Percentiles rank a stretch among this genome's conserved stretches.
Conservation (phyloP, 345 rosid genomes). For the Euphorbia peplus region DNA sequence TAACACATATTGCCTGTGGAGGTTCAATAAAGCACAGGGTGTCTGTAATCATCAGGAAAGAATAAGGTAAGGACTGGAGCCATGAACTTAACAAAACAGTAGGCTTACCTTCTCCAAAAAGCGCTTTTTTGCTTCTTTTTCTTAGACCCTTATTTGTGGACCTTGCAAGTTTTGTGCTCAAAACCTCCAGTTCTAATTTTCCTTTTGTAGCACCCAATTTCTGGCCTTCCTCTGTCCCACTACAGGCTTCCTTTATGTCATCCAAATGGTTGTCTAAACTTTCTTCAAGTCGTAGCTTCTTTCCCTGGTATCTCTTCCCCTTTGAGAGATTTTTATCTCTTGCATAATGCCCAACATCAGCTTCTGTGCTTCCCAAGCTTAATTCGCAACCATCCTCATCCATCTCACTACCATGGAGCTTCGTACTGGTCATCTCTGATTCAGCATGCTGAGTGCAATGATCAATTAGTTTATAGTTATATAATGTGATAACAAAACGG, state of each 20-base stretch:
- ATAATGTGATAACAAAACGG: neutral
- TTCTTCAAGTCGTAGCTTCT: constrained; percentile 48
- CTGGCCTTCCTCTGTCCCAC: constrained; percentile 78
- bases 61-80: neutral
- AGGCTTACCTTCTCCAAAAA: constrained; percentile 64
- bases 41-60: constrained; percentile 5
- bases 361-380: constrained; percentile 76
- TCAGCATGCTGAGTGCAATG: constrained; percentile 49
- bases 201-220: constrained; percentile 40
- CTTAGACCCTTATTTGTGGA: constrained; percentile 19
- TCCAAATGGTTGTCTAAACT: constrained; percentile 48
- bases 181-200: constrained; percentile 37
- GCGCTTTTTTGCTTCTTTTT: constrained; percentile 35
- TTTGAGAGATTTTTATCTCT: constrained; percentile 40
- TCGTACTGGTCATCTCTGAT: constrained; percentile 60
- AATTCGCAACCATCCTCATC: constrained; percentile 64
- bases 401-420: constrained; percentile 53
- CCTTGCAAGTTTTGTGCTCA: constrained; percentile 30
- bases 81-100: constrained; percentile 7
- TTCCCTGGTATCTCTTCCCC: constrained; percentile 43
- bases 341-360: constrained; percentile 48
- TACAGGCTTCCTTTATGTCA: constrained; percentile 76
- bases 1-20: neutral
- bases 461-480: constrained; percentile 26
- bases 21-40: neutral